Evolutionary conservation across 768 basidiomycete genomes (phyloP).

Genomic region (Suillus cothurnatus): DNA sequence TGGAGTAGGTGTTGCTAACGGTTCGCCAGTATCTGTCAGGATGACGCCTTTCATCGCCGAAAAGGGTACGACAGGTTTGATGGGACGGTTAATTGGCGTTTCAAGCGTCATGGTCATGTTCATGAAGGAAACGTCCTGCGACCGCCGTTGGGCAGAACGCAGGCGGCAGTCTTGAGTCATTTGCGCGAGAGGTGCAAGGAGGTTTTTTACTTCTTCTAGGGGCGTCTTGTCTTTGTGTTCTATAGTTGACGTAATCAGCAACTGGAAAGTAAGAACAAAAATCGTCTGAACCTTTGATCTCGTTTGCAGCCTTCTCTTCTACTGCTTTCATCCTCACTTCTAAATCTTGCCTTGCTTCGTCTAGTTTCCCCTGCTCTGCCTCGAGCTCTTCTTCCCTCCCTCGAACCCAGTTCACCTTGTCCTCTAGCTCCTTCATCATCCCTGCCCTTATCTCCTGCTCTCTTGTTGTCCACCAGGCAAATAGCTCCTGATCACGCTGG

Average conservation of each 20-base stretch:
- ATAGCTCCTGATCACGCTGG: constrained; percentile 62
- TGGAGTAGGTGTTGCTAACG: constrained; percentile 70
- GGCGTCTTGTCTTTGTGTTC: constrained; percentile 59
- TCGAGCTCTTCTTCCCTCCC: constrained; percentile 55
- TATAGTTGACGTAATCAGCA: constrained; percentile 15
- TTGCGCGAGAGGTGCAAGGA: constrained; percentile 53
- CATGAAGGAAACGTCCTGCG: constrained; percentile 25
- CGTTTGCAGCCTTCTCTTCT: constrained; percentile 36
- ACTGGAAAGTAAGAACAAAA: neutral
- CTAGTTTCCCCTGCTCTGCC: constrained; percentile 51
- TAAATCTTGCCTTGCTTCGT: constrained; percentile 47
- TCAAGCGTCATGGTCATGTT: constrained; percentile 35
- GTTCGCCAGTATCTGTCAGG: constrained; percentile 76
- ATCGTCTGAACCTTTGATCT: constrained; percentile 16
- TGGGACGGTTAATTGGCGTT: constrained; percentile 52
- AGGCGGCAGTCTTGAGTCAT: constrained; percentile 33
- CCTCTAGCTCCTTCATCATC: constrained; percentile 42
- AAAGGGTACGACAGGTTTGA: constrained; percentile 30
- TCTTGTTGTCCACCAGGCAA: constrained; percentile 55
- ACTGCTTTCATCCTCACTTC: constrained; percentile 50
- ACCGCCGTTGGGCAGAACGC: constrained; percentile 21
- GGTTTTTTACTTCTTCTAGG: constrained; percentile 76
- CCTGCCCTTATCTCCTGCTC: constrained; percentile 56
- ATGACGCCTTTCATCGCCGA: constrained; percentile 80
- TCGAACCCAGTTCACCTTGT: constrained; percentile 49